These are phyloP conservation scores for Exophiala bonariae DNA, from an alignment of 2,329 filamentous ascomycete species.

Conservation along the genomic window DNA sequence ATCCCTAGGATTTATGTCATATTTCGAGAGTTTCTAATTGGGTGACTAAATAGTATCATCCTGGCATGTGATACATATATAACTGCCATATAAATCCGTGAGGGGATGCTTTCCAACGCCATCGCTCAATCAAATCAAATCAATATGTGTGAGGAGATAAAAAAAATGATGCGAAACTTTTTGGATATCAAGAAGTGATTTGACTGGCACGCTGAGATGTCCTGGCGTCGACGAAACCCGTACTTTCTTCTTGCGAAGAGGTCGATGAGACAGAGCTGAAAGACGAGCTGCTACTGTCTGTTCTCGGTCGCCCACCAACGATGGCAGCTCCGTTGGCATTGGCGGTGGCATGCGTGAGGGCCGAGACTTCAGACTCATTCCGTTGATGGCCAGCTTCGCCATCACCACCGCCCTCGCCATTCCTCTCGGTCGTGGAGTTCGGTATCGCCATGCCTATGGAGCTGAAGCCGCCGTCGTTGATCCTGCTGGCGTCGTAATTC, in stretches of 20 bases:
- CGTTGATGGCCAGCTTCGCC: neutral
- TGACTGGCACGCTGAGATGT: neutral
- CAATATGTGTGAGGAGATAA: no score
- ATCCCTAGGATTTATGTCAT: no score
- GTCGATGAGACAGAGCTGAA: neutral
- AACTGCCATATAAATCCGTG: no score
- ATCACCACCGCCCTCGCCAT: neutral
- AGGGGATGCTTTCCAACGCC: no score
- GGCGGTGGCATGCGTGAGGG: neutral
- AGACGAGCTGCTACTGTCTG: neutral
- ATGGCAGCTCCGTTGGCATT: neutral
- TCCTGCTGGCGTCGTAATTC: constrained; percentile 10
- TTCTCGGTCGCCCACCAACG: neutral
- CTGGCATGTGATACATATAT: no score
- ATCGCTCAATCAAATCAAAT: no score
- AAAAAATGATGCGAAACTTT: no score
- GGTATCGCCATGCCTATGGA: constrained; percentile 22
- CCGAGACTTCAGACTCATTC: neutral
- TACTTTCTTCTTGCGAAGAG: neutral
- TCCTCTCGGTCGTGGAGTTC: neutral
- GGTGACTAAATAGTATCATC: no score
- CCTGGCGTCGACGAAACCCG: neutral
- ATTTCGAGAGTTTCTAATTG: no score
- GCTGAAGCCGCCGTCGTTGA: constrained; percentile 5
- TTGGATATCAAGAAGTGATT: no score